Evolutionary conservation across 768 basidiomycete genomes (phyloP), one percentile per base, ranked within the genome.

Genomic region (Russula vinacea): DNA sequence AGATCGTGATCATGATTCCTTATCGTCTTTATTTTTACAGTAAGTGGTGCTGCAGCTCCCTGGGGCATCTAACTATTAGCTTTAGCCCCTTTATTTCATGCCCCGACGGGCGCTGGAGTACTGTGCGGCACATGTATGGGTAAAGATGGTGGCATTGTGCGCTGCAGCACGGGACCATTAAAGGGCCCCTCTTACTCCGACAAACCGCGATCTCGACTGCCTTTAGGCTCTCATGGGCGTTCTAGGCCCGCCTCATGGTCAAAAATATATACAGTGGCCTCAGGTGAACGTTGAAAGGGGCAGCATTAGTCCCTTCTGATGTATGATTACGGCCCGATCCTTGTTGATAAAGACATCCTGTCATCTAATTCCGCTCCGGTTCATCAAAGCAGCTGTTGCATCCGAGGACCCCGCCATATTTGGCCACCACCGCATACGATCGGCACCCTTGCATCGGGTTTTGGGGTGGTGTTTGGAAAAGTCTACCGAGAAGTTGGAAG

Each of bases 401-500:
- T 59, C 57, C 51, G 57, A 32, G 26, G 11, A 42, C 32, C 37
- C 40, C 51, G 54, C 47, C 19, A 35, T 29, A 53, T 33, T 35
- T 52, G 35, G 33, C 50, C 29, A 9, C 42, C 47, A 49, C 49
- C 55, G 59, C 45, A 42, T 24, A 51, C 57, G 66, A 67, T 59
- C 52, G 54, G 39, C 49, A 59, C 62, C 66, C 60, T 64, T 37
- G 4, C 58, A 57, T 50, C 51, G 55, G 58, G 51, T 69, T 69
- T 67, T 67, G 47, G 65, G 42, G 51, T 54, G 49, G 56, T 26
- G 62, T 49, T 56, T 61, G 47, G 65, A 69, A 61, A 55, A 44
- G 58, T 61, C 50, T 33, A 39, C 39, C 51, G 37, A 58, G 64
- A 52, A 69, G 29, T 26, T 52, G 14, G 54, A 60, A 60, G 58